Percentiles rank a stretch among this genome's conserved stretches.
These are phyloP conservation scores for Saposhnikovia divaricata DNA, from an alignment of 129 eudicot genomes.

Conservation along the genomic window DNA sequence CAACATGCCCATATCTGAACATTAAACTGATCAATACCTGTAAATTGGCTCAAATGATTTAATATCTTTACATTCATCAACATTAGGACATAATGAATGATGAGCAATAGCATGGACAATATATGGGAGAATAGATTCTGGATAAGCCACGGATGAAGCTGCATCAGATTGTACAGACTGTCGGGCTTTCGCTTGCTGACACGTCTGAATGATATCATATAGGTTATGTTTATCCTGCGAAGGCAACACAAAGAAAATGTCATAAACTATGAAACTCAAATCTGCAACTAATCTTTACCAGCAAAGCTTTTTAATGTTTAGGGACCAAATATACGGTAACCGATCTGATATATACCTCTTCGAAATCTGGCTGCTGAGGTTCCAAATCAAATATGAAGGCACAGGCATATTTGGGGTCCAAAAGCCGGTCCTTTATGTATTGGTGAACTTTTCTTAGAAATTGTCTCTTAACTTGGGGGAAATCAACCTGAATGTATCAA, in stretches of 20 bases:
- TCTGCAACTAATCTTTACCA: background rate
- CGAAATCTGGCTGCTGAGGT: slow-evolving; percentile 34
- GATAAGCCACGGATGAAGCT: slow-evolving; percentile 32
- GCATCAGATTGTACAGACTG: slow-evolving; percentile 57
- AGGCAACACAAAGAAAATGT: background rate
- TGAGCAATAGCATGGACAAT: slow-evolving; percentile 84
- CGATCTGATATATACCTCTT: slow-evolving; percentile 48
- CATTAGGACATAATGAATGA: slow-evolving; percentile 72
- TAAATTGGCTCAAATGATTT: slow-evolving; percentile 71
- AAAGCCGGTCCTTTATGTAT: slow-evolving; percentile 63
- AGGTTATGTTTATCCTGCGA: slow-evolving; percentile 57
- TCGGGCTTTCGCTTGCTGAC: slow-evolving; percentile 66
- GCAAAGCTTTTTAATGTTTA: background rate
- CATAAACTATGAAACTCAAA: background rate
- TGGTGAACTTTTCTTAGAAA: slow-evolving; percentile 79
- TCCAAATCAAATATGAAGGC: slow-evolving; percentile 62
- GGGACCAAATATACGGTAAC: slow-evolving; percentile 1
- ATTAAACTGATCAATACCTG: slow-evolving; percentile 42
- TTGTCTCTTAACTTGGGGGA: slow-evolving; percentile 62
- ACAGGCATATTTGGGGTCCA: slow-evolving; percentile 88
- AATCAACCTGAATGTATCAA: slow-evolving; percentile 41
- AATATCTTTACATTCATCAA: slow-evolving; percentile 81
- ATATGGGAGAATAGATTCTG: slow-evolving; percentile 58
- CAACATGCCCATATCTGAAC: background rate
- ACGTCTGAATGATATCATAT: slow-evolving; percentile 63